Base-by-base conservation (phyloP, 805 yeast genomes). In the Kluyveromyces nonfermentans region DNA sequence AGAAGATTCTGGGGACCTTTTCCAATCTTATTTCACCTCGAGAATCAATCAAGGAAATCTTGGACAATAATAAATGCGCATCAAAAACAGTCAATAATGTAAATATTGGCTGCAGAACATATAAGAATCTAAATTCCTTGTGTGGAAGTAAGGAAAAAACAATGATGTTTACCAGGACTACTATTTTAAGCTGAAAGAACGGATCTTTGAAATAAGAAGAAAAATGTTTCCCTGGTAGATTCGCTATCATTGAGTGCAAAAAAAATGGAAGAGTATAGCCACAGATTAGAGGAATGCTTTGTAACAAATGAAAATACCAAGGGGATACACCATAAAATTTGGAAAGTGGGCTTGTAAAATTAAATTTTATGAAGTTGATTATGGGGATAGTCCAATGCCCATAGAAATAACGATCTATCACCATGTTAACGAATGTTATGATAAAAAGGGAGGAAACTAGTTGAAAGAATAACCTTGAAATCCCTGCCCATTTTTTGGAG, bases 51-150 rank as follows among this genome's bases (percentile, higher is more conserved):
- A 40, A 10, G 5, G 30, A 10, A 8, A 17, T 15, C 35, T 35
- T 25, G 30, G 21, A n/a, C 30, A 9, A 16, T 20, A 36, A 18
- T 40, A 15, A 8, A 18, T 37, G 32, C 9, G 64, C 48, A 1
- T 74, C 74, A 32, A 60, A 57, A 0, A 85, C 72, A 0, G 80
- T 60, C 18, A 78, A 59, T 1, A 77, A 44, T 14, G 82, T 67
- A 48, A 87, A 63, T 2, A 86, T 54, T 1, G 98, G 97, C 64
- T 85, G 80, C 42, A 93, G 57, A 1, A 94, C 95, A 52, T 82
- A 87, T 15, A 94, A 70, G 60, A 93, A 93, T 37, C 99, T 72
- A 53, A 88, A 84, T 59, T 93, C 99, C 58, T 93, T 93, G 62
- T 93, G 99, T 9, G 73, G 67, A 16, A 93, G 73, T 2, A 68